Evolutionary conservation across 2,329 filamentous ascomycete species (phyloP).

Genomic region (Pyrenophora graminea): DNA sequence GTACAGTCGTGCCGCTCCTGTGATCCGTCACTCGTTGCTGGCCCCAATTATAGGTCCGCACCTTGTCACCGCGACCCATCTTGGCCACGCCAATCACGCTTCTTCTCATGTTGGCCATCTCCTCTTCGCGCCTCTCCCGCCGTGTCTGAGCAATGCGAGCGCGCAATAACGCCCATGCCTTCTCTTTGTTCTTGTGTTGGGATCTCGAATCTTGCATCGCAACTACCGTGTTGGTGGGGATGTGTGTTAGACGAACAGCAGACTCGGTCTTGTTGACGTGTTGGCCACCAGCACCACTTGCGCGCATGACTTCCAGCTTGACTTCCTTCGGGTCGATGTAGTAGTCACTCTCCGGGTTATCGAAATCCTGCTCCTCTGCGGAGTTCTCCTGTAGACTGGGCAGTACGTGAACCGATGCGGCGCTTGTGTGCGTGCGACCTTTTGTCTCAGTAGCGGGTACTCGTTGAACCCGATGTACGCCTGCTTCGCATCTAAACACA

Average conservation of each 20-base stretch:
- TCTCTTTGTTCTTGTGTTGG: conserved; percentile 84
- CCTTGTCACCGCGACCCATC: conserved; percentile 90
- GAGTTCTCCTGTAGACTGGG: conserved; percentile 73
- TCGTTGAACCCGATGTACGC: conserved; percentile 93
- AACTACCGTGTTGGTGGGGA: conserved; percentile 83
- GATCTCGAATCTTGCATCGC: conserved; percentile 92
- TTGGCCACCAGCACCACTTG: conserved; percentile 89
- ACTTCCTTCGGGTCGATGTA: conserved; percentile 87
- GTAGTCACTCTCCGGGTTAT: conserved; percentile 88
- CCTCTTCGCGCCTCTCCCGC: conserved; percentile 81
- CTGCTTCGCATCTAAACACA: conserved; percentile 80
- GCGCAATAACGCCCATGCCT: conserved; percentile 83
- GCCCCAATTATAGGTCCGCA: conserved; percentile 84
- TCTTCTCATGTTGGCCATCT: conserved; percentile 72
- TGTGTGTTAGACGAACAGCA: conserved; percentile 87
- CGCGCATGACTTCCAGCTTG: conserved; percentile 83
- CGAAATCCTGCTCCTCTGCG: conserved; percentile 61
- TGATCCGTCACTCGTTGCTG: conserved; percentile 88
- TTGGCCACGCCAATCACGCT: conserved; percentile 77
- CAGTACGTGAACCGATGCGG: conserved; percentile 88
- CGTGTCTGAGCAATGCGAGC: conserved; percentile 79
- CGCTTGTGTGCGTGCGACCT: conserved; percentile 90
- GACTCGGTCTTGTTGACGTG: conserved; percentile 99
- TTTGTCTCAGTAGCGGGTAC: conserved; percentile 89
- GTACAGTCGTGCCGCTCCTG: conserved; percentile 75